Evolutionary conservation across 768 basidiomycete genomes (phyloP), one percentile per base, ranked within the genome.

Genomic region (Pulveroboletus frians): DNA sequence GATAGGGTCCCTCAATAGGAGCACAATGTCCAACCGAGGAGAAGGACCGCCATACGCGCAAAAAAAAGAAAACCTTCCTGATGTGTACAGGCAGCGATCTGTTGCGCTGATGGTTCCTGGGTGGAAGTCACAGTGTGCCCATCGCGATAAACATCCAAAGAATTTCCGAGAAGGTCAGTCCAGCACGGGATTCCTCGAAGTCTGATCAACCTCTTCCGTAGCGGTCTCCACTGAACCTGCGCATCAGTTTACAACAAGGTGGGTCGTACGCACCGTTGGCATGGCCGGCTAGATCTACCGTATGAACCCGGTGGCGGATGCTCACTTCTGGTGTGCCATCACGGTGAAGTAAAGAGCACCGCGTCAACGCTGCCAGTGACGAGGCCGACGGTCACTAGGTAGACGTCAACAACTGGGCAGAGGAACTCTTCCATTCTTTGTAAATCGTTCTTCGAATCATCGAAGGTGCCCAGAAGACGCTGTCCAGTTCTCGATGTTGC

Each of bases 301-400:
- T 47, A 46, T 47, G 27, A 42, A 3, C 32, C 44, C 59, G 56
- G 57, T 62, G 59, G 60, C 60, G 59, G 54, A 57, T 50, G 40
- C 50, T 35, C 57, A 21, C 41, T 35, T 44, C 43, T 20, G 35
- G 11, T 21, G 21, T 39, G 27, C 46, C 21, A 55, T 39, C 17
- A 17, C 43, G 34, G 45, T 39, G 30, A 49, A 15, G 29, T 36
- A 26, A 29, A 26, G 23, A 26, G 23, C 5, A 26, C 23, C 5
- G 23, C 23, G 13, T 3, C 23, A 20, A 10, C 17, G 43, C 17
- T 39, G 23, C 4, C 23, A 26, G 23, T 4, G 23, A 26, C 40
- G 43, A 43, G 11, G 23, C 31, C 15, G 37, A 44, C 23, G 27
- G 30, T 52, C 54, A 49, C 47, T 21, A 52, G 36, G 51, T 30